A percentile compares a stretch with the other conserved stretches of the same genome.
Evolutionary conservation across 495 filamentous ascomycete genomes (phyloP).

Genomic region (Ramalina peruviana): DNA sequence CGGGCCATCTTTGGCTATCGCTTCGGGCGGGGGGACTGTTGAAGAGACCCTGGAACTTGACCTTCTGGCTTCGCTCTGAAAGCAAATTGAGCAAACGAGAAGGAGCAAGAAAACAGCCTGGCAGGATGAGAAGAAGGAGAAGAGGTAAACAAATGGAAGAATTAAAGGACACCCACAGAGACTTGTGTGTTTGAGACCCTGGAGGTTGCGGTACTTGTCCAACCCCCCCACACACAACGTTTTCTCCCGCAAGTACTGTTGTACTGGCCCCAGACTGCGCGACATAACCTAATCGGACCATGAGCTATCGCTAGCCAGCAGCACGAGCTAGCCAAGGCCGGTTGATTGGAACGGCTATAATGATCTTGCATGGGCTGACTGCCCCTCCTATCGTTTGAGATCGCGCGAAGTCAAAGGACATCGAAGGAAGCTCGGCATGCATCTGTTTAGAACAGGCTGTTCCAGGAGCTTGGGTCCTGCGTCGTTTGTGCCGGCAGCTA

Average conservation of each 20-base stretch:
- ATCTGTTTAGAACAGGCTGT: too few relatives aligned
- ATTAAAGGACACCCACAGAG: not conserved
- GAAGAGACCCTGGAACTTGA: not conserved
- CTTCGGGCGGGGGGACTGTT: not conserved
- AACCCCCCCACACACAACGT: conserved; percentile 1
- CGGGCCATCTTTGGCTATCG: conserved; percentile 5
- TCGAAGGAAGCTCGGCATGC: too few relatives aligned
- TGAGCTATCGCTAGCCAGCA: not conserved
- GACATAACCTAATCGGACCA: not conserved
- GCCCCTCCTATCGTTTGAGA: too few relatives aligned
- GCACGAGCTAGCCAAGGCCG: not conserved
- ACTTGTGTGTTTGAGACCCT: not conserved
- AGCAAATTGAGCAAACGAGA: not conserved
- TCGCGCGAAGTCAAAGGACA: too few relatives aligned
- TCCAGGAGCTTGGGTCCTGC: too few relatives aligned
- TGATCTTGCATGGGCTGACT: not conserved
- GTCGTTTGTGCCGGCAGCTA: too few relatives aligned
- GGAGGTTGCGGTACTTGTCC: not conserved
- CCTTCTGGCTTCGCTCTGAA: not conserved
- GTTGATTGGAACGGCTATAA: conserved; percentile 1
- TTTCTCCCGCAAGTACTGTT: too few relatives aligned
- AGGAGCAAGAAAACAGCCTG: not conserved
- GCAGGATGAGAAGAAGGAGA: not conserved
- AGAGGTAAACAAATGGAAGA: not conserved
- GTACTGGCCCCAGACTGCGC: not conserved